Evolutionary conservation across 176 grass and related monocot genomes (phyloP), one percentile per base, ranked within the genome.

Genomic region (Juncus effusus): DNA sequence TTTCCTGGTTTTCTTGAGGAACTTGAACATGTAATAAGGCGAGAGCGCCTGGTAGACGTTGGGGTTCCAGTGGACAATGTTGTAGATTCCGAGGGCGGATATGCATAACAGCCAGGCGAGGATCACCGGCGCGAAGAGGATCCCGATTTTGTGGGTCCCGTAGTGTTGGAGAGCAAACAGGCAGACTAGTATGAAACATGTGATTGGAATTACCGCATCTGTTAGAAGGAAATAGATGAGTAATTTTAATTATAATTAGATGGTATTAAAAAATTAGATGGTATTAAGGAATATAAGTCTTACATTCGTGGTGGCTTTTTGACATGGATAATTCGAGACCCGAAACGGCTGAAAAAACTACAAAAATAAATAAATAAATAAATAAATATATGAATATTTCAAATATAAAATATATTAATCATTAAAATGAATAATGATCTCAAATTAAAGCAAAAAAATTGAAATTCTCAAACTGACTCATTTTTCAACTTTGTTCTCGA

Each of bases 301-400:
- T 85, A 97, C 93, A 80, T 87, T 97, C 88, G 69, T 79, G 93
- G 62, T 97, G 93, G 4, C 81, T 56, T 76, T 79, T 92, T 64
- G 93, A 86, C 83, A 97, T 79, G 16, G 88, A 83, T 56, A 92
- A 65, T 72, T 97, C 93, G 10, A 97, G 93, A 5, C 93, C 93
- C 40, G 93, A 97, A 59, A 97, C 93, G 62, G 93, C 93, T 40
- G 93, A 97, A 70, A 97, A 97, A 51, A 97, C 93, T 97, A 79
- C 45, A 37, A 70, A 38, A 84, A 79, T 42, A 62, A 63, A n/a
- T n/a, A 12, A 36, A 3, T 40, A 73, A 59, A 77, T 75, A 35
- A 37, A 36, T 14, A 13, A 76, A 70, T 78, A 38, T 85, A 60
- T 40, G 38, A 37, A 39, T 41, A 36, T 44, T 3, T 39, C 13